Conservation (phyloP, 192 early-diverging fungal genomes). For the Podila verticillata region DNA sequence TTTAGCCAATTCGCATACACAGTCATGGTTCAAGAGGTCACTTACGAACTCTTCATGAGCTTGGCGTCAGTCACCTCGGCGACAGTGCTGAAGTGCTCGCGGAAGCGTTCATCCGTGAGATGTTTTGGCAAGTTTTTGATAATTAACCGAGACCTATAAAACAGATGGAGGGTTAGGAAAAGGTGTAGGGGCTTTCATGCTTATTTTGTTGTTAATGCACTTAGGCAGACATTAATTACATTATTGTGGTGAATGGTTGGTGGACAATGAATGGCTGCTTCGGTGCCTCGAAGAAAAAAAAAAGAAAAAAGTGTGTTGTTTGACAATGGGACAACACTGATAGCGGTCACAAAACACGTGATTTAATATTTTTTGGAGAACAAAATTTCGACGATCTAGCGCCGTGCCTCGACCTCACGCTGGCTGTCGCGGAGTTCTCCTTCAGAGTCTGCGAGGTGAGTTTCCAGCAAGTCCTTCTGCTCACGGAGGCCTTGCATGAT, state of each 20-base stretch:
- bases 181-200: not conserved
- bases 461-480: constrained; percentile 59
- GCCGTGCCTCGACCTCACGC: too few species aligned
- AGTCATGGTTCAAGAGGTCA: not conserved
- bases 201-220: too few species aligned
- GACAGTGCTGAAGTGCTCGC: constrained; percentile 84
- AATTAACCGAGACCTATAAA: constrained; percentile 75
- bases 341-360: too few species aligned
- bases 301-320: too few species aligned
- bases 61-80: constrained; percentile 94
- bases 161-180: not conserved
- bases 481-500: constrained; percentile 59
- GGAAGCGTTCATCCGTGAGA: constrained; percentile 83
- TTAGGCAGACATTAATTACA: too few species aligned
- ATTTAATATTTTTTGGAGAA: too few species aligned
- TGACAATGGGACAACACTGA: too few species aligned
- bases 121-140: constrained; percentile 98
- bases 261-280: too few species aligned
- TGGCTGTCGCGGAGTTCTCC: constrained; percentile 58
- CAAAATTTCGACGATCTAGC: too few species aligned
- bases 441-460: constrained; percentile 55
- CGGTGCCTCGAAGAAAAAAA: too few species aligned
- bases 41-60: constrained; percentile 83
- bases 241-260: too few species aligned
- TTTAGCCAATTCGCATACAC: not conserved